Percentiles rank a stretch among this genome's conserved stretches.
Evolutionary conservation across 345 rosid species (phyloP).

Genomic region (Brassica napus): Da-Ae NC_063436.1:8016501-8017000

Average conservation of each 20-base stretch:
- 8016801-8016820: conserved; percentile 96
- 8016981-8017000: conserved; percentile 99
- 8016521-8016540: conserved; percentile 93
- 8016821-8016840: conserved; percentile 99
- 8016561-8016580: not conserved
- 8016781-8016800: conserved; percentile 65
- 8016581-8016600: conserved; percentile 19
- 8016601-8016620: conserved; percentile 99
- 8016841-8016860: conserved; percentile 84
- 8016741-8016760: not conserved
- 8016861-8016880: conserved; percentile 83
- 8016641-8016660: conserved; percentile 91
- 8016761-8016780: not conserved
- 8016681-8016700: conserved; percentile 80
- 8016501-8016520: conserved; percentile 90
- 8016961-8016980: conserved; percentile 92
- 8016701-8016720: conserved; percentile 65
- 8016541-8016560: not conserved
- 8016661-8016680: conserved; percentile 99
- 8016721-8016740: not conserved
- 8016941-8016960: conserved; percentile 99
- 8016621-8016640: conserved; percentile 80
- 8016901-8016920: conserved; percentile 99
- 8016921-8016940: conserved; percentile 97
- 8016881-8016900: conserved; percentile 97